A percentile compares a stretch with the other conserved stretches of the same genome.
Conservation (phyloP, 169 alveolate species). For the Plasmodium gallinaceum region DNA sequence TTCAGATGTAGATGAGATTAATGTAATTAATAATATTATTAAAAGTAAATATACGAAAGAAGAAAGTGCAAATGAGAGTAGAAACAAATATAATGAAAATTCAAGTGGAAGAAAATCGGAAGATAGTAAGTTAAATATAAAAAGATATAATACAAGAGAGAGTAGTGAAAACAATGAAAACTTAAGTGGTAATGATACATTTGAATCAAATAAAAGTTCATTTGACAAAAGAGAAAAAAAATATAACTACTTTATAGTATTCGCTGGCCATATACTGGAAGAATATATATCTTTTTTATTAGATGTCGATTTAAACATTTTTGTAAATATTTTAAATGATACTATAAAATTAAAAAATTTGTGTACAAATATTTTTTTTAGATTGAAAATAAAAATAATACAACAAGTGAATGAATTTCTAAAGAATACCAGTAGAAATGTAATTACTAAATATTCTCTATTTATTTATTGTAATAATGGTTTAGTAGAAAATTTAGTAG, state of each 20-base stretch:
- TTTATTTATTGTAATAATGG: conserved; percentile 60
- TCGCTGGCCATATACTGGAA: conserved; percentile 72
- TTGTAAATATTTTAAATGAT: conserved; percentile 34
- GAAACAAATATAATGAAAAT: background rate
- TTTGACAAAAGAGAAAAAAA: background rate
- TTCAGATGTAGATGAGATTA: conserved; percentile 21
- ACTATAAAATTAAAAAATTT: conserved; percentile 37
- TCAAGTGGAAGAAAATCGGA: background rate
- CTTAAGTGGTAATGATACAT: background rate
- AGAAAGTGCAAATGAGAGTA: background rate
- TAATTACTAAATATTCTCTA: conserved; percentile 9
- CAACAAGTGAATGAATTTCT: conserved; percentile 35
- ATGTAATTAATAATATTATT: background rate
- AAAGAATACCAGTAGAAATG: background rate
- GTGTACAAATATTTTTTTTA: conserved; percentile 47
- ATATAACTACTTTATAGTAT: conserved; percentile 44
- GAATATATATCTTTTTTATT: conserved; percentile 67
- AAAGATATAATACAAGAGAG: background rate
- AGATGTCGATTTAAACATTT: conserved; percentile 29
- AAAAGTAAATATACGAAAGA: background rate
- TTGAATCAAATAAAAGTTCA: background rate
- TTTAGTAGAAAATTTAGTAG: conserved; percentile 9
- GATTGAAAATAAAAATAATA: conserved; percentile 64
- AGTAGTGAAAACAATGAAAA: background rate
- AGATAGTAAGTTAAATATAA: background rate